Percentiles rank a stretch among this genome's conserved stretches.
phyloP scores from a whole-genome alignment of 345 rosid species.

The Pugionium dolabratum region DNA sequence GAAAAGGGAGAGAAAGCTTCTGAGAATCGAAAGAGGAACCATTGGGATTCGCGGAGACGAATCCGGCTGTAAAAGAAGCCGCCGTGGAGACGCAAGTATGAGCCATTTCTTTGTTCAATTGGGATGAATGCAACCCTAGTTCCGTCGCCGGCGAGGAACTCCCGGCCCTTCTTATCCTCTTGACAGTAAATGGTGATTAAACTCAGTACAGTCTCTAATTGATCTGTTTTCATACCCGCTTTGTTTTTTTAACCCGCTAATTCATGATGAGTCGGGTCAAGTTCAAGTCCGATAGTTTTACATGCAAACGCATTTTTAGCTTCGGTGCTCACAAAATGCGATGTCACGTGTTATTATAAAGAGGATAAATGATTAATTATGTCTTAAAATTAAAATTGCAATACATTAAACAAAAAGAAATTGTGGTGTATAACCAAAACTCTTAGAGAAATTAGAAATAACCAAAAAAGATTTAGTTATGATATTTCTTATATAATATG shows the following conservation, averaged over 20 bases:
- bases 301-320: conserved; percentile 35
- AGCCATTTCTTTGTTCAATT: conserved; percentile 44
- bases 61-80: conserved; percentile 54
- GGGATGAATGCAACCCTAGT: conserved; percentile 24
- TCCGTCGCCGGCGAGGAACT: conserved; percentile 30
- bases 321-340: neutral
- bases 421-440: no score
- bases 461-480: no score
- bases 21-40: conserved; percentile 49
- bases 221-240: conserved; percentile 23
- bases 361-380: no score
- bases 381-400: no score
- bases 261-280: conserved; percentile 17
- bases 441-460: no score
- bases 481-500: no score
- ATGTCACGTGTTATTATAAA: conserved; percentile 2
- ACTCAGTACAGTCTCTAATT: conserved; percentile 18
- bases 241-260: conserved; percentile 6
- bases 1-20: conserved; percentile 49
- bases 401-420: no score
- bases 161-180: conserved; percentile 42
- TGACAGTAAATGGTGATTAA: conserved; percentile 4
- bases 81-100: conserved; percentile 64
- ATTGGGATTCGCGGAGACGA: conserved; percentile 54
- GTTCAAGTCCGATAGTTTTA: conserved; percentile 17